Conservation (phyloP, 2,329 filamentous ascomycete species). For the Fusarium succisae region DNA sequence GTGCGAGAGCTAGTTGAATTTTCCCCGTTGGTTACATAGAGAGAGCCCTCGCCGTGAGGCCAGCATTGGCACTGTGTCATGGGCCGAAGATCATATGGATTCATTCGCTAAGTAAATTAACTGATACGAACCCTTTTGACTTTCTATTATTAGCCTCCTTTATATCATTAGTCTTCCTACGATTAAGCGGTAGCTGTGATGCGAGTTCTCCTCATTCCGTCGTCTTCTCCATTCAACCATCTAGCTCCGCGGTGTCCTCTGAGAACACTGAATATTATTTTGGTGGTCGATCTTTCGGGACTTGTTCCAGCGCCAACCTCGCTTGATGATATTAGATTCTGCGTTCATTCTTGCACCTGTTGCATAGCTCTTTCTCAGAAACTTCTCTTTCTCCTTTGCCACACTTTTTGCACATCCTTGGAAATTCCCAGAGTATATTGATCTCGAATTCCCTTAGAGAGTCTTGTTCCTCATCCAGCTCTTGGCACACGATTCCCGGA, state of each 20-base stretch:
- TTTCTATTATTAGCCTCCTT: fast-evolving
- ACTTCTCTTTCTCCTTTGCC: fast-evolving
- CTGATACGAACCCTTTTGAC: fast-evolving
- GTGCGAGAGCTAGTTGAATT: fast-evolving
- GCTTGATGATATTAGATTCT: background rate
- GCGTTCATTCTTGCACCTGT: too few species aligned
- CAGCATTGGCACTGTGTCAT: fast-evolving
- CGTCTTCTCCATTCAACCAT: background rate
- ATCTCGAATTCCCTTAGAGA: background rate
- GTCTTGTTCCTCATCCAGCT: too few species aligned
- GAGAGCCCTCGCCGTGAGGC: background rate
- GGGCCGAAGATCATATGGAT: background rate
- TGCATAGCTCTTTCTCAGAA: background rate
- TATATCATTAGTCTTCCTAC: background rate
- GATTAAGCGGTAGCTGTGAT: background rate
- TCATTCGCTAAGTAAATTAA: background rate
- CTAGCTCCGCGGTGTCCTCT: fast-evolving
- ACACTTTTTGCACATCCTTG: background rate
- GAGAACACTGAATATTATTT: background rate
- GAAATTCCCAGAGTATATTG: too few species aligned
- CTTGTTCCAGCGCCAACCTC: background rate
- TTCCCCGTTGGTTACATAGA: background rate
- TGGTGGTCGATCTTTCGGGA: fast-evolving
- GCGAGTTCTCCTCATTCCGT: fast-evolving
- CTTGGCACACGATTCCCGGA: background rate